Percentiles rank a stretch among this genome's conserved stretches.
Conservation (phyloP, 2,329 filamentous ascomycete genomes). For the Fusarium nematophilum region DNA sequence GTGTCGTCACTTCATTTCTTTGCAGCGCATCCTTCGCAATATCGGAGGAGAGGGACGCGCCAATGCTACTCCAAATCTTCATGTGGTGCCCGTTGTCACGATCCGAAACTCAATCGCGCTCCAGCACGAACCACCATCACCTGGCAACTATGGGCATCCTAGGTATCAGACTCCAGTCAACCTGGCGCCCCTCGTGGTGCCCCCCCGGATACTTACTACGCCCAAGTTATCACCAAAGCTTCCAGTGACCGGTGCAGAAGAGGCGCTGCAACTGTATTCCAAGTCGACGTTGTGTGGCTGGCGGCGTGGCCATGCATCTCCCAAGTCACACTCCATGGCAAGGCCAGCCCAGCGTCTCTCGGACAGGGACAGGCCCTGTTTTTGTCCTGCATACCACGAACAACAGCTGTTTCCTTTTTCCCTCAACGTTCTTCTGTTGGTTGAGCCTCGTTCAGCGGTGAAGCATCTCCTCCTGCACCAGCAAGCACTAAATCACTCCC, state of each 20-base stretch:
- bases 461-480: background rate
- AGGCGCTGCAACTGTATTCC: slow-evolving; percentile 10
- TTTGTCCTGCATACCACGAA: background rate
- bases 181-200: background rate
- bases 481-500: background rate
- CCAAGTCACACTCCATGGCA: slow-evolving; percentile 17
- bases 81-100: background rate
- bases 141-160: no score
- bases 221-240: no score
- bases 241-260: background rate
- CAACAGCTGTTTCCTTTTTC: background rate
- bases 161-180: background rate
- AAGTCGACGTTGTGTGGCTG: slow-evolving; percentile 18
- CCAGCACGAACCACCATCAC: background rate
- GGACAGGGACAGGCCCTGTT: slow-evolving; percentile 18
- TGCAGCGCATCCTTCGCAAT: no score
- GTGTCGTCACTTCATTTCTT: no score
- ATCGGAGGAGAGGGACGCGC: background rate
- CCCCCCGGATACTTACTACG: no score
- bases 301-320: slow-evolving; percentile 14
- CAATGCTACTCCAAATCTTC: background rate
- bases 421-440: background rate
- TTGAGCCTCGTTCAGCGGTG: background rate
- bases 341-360: slow-evolving; percentile 1
- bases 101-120: background rate